Evolutionary conservation across 129 eudicot species (phyloP).

Genomic region (Heracleum sosnowskyi): DNA sequence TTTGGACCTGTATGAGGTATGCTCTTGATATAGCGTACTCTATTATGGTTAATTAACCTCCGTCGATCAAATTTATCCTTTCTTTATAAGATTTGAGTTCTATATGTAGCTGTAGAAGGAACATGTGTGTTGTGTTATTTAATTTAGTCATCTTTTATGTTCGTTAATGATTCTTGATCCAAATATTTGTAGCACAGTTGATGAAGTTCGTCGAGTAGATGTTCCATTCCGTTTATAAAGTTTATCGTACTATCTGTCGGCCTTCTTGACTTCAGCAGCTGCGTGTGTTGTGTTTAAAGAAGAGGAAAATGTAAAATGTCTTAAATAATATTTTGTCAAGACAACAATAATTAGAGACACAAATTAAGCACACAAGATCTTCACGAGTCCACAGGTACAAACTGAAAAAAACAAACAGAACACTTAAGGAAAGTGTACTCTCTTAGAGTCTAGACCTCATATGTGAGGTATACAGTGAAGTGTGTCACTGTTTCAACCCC

Average conservation of each 20-base stretch:
- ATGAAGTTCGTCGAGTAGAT: background rate
- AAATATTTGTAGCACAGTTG: background rate
- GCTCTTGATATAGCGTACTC: background rate
- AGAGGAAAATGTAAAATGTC: background rate
- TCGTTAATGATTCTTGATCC: background rate
- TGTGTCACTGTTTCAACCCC: slow-evolving; percentile 79
- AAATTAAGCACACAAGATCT: background rate
- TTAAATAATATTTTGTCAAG: background rate
- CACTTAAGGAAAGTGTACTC: background rate
- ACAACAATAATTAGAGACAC: background rate
- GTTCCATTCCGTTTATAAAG: too few species aligned
- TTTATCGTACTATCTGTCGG: background rate
- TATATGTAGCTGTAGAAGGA: background rate
- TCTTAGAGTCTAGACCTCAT: slow-evolving; percentile 4
- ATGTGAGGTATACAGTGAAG: slow-evolving; percentile 55
- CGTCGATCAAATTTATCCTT: background rate
- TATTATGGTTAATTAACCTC: background rate
- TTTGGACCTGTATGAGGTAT: background rate
- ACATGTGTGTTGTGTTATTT: background rate
- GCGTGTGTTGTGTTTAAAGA: background rate
- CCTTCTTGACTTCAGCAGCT: background rate
- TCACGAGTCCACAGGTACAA: background rate
- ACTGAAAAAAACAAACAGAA: background rate
- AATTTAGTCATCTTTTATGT: background rate
- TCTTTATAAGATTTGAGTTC: background rate